phyloP scores from a whole-genome alignment of 345 rosid species.

The Rhizophora apiculata region DNA sequence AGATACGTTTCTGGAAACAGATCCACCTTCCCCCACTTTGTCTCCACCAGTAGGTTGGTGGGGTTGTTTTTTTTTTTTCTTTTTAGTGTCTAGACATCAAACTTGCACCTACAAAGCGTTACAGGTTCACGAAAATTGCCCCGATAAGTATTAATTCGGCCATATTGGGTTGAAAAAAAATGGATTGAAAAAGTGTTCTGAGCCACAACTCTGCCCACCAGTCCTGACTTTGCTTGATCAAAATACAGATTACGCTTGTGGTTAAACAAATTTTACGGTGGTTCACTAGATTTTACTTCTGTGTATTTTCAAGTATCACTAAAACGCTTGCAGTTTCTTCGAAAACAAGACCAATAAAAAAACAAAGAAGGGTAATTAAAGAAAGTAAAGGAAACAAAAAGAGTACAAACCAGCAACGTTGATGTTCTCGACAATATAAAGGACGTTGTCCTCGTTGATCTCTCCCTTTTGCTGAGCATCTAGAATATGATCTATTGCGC shows the following conservation, averaged over 20 bases:
- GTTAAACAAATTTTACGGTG: no score
- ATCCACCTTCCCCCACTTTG: no score
- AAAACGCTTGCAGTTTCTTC: no score
- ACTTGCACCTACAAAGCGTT: background rate
- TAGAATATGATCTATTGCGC: slow-evolving; percentile 90
- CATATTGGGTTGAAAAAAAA: no score
- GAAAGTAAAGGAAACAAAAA: background rate
- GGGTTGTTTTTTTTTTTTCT: background rate
- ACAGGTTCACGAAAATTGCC: background rate
- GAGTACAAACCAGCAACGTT: slow-evolving; percentile 73
- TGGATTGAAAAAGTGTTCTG: no score
- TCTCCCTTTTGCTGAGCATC: slow-evolving; percentile 92
- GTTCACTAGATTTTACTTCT: no score
- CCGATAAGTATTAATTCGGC: no score
- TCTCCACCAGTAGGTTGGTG: background rate
- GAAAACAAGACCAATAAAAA: background rate
- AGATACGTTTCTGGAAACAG: no score
- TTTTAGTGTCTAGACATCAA: background rate
- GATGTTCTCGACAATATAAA: slow-evolving; percentile 97
- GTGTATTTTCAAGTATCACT: no score
- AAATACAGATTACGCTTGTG: no score
- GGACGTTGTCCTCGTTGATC: slow-evolving; percentile 92
- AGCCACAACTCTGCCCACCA: no score
- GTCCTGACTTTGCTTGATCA: no score
- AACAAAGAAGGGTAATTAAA: background rate